Base-by-base conservation (phyloP, 768 basidiomycete species). In the Pisolithus marmoratus region DNA sequence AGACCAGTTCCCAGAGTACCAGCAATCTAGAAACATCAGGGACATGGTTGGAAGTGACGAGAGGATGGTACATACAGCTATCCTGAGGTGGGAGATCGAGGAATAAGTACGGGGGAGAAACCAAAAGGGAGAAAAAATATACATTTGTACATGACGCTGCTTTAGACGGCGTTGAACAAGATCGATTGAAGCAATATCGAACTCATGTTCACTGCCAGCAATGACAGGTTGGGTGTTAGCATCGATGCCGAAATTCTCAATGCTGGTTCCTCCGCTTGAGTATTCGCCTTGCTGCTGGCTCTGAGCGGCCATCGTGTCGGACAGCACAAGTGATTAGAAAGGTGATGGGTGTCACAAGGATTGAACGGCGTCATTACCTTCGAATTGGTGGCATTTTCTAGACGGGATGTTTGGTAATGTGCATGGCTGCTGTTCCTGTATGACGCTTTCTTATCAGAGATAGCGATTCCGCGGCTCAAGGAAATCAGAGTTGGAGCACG, bases 81-180 rank as follows among this genome's bases (percentile, higher is more conserved):
- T 85, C 81, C 80, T 81, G 41, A 6, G 42, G 11, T 17, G 40
- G 22, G 54, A 23, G 17, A n/a, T 24, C 37, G 49, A 23, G 34
- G 27, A 37, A 22, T 43, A 34, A 34, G 14, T 14, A 34, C 5
- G 34, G 41, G 22, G 12, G 36, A 41, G 24, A 47, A 9, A 36
- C 27, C 19, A 44, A 22, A 0, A 42, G 22, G 40, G 43, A 20
- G 45, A 15, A 15, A n/a, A 34, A 52, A 68, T 78, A 49, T 60
- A 83, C 86, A 89, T 89, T 63, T 88, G 87, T 14, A 86, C 82
- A 79, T 88, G 86, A 27, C 86, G 80, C 67, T 87, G 85, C 68
- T 86, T 81, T 36, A 89, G 75, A 36, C 79, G 78, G 26, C 87
- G 78, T 59, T 89, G 87, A 5, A 90, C 85, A 27, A 73, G 75